These are phyloP conservation scores for Eutrema salsugineum DNA, from an alignment of 441 rosid species.

Conservation along the genomic window DNA sequence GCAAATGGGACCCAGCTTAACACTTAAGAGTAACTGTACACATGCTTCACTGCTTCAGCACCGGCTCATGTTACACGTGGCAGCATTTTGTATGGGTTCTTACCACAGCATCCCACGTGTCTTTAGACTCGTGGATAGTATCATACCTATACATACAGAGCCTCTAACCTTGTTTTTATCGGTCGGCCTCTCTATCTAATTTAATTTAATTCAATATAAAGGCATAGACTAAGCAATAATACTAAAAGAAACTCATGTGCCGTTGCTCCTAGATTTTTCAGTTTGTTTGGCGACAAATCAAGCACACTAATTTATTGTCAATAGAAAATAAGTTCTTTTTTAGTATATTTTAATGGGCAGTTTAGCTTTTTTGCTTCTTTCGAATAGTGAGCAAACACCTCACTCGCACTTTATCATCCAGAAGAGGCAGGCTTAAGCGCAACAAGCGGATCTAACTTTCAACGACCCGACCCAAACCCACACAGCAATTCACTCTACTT, in stretches of 20 bases:
- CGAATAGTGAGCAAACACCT: neutral
- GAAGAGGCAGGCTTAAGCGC: conserved; percentile 13
- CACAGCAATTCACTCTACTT: neutral
- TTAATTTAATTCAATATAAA: too few species aligned
- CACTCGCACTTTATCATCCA: conserved; percentile 1
- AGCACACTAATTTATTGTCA: neutral
- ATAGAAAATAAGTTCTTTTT: neutral
- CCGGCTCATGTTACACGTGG: conserved; percentile 24
- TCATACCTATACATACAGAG: neutral
- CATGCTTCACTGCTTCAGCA: conserved; percentile 17
- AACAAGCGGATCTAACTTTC: conserved; percentile 25
- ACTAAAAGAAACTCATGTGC: conserved; percentile 27
- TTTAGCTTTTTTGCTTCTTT: conserved; percentile 2
- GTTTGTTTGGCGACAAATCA: conserved; percentile 23
- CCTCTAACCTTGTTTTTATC: conserved; percentile 1
- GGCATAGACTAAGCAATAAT: conserved; percentile 3
- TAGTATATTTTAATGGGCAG: neutral
- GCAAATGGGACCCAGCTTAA: conserved; percentile 10
- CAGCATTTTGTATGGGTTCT: neutral
- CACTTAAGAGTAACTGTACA: conserved; percentile 24
- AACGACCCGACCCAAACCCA: conserved; percentile 3
- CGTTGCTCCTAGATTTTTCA: conserved; percentile 14
- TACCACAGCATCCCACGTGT: conserved; percentile 20
- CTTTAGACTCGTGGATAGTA: conserved; percentile 6
- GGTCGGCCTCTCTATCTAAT: conserved; percentile 11